phyloP scores from a whole-genome alignment of 345 rosid genomes.

The Gossypium australe region DNA sequence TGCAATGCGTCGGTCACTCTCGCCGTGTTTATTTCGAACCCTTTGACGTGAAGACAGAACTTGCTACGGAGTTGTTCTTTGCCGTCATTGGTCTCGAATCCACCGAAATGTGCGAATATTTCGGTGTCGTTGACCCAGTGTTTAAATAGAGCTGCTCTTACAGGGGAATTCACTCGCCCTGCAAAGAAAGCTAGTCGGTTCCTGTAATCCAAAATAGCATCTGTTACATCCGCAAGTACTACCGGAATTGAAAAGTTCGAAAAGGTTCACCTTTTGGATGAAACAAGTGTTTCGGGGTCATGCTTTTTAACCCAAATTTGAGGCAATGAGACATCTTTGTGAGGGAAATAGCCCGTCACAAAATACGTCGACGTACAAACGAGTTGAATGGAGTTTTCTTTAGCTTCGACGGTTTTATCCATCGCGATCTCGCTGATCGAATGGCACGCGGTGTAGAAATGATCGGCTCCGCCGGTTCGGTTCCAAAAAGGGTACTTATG shows the following conservation, averaged over 20 bases:
- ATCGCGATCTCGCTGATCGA: conserved; percentile 37
- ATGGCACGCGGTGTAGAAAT: conserved; percentile 52
- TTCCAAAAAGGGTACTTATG: conserved; percentile 49
- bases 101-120: conserved; percentile 38
- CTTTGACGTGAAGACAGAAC: conserved; percentile 56
- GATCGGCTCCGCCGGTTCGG: conserved; percentile 47
- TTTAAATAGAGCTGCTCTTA: conserved; percentile 34
- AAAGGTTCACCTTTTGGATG: conserved; percentile 18
- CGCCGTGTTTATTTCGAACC: conserved; percentile 51
- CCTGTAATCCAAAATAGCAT: conserved; percentile 23
- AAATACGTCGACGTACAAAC: conserved; percentile 50
- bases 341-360: conserved; percentile 38
- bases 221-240: no score
- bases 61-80: conserved; percentile 42
- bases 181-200: conserved; percentile 50
- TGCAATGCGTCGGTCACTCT: conserved; percentile 43
- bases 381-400: conserved; percentile 45
- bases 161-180: conserved; percentile 43
- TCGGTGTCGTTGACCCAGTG: conserved; percentile 45
- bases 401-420: conserved; percentile 31
- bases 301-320: conserved; percentile 43
- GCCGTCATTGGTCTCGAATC: conserved; percentile 32
- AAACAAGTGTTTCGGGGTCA: conserved; percentile 27
- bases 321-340: conserved; percentile 49
- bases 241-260: no score